Base-by-base conservation (phyloP, 257 asterid genomes). In the Verbascum thapsus region DNA sequence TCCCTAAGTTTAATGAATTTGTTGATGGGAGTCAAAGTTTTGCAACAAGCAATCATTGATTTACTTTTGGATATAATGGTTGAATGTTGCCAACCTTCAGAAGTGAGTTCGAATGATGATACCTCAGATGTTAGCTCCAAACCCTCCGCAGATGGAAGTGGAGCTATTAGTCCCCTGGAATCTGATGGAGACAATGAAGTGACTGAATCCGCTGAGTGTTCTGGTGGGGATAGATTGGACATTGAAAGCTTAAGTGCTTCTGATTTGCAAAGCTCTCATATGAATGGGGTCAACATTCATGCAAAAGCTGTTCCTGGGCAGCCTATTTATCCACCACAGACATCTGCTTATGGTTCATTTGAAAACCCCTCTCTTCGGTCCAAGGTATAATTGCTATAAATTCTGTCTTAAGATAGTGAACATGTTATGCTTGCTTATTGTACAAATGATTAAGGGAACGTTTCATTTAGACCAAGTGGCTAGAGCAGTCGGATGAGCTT, bases 401-500 rank as follows among this genome's bases (percentile, higher is more conserved):
- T 56, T 66, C 64, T 71, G n/a, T n/a, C n/a, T n/a, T n/a, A 47
- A 37, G 51, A 9, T 72, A 65, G 47, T 39, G 40, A 63, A 61
- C 54, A 56, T 63, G 51, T 73, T 13, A 53, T 62, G 72, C 59
- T 32, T 64, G 63, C 15, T 42, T 42, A 1, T 26, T 26, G 32
- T 42, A 61, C 57, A 47, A 53, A 57, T 66, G 79, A 76, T 66
- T 63, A 53, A 69, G 60, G 56, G 20, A 61, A 56, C 58, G 73
- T 73, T 75, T 61, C 38, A 61, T 72, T 68, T 86, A 94, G 96
- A 78, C 92, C 45, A 94, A 90, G 78, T 94, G 99, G 99, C 99
- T 98, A 35, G 98, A 94, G 85, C 99, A 94, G 69, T 90, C 98
- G 0, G 99, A 94, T 82, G 99, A 94, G 83, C 99, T 94, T 78